These are phyloP conservation scores for Blastomyces parvus DNA, from an alignment of 2,329 filamentous ascomycete genomes.

Conservation along the genomic window DNA sequence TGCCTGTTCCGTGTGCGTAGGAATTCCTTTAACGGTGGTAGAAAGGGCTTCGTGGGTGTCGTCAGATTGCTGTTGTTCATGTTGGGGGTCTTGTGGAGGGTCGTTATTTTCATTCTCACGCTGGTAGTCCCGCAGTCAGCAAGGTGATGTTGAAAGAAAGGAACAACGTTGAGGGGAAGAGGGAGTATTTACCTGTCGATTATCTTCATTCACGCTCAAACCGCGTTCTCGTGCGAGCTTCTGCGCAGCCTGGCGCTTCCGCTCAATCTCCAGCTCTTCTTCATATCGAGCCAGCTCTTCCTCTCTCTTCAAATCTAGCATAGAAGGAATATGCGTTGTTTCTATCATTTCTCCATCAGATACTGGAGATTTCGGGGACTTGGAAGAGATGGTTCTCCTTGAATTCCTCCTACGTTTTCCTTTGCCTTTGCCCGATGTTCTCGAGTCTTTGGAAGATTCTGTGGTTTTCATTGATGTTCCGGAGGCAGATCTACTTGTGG, in stretches of 20 bases:
- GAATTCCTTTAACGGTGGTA: not conserved
- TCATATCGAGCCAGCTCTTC: constrained; percentile 45
- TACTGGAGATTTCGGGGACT: constrained; percentile 21
- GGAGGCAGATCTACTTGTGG: constrained; percentile 28
- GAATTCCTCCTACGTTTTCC: constrained; percentile 24
- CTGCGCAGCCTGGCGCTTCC: constrained; percentile 47
- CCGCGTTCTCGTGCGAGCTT: constrained; percentile 48
- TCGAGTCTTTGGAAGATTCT: constrained; percentile 38
- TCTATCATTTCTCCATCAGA: constrained; percentile 24
- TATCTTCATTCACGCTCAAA: constrained; percentile 27
- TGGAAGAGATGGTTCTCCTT: constrained; percentile 21
- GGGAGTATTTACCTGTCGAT: constrained; percentile 23
- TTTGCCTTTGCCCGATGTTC: constrained; percentile 25
- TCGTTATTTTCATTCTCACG: constrained; percentile 2
- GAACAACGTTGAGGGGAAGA: not conserved
- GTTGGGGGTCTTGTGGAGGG: not conserved
- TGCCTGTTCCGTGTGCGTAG: not conserved
- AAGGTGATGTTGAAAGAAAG: not conserved
- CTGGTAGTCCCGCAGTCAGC: not conserved
- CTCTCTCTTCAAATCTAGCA: constrained; percentile 49
- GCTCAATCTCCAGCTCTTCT: constrained; percentile 48
- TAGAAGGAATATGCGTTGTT: constrained; percentile 35
- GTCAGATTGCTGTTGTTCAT: not conserved
- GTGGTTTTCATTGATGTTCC: constrained; percentile 42
- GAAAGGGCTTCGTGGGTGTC: not conserved